Base-by-base conservation (phyloP, 129 eudicot species). In the Ambrosia trifida region DNA sequence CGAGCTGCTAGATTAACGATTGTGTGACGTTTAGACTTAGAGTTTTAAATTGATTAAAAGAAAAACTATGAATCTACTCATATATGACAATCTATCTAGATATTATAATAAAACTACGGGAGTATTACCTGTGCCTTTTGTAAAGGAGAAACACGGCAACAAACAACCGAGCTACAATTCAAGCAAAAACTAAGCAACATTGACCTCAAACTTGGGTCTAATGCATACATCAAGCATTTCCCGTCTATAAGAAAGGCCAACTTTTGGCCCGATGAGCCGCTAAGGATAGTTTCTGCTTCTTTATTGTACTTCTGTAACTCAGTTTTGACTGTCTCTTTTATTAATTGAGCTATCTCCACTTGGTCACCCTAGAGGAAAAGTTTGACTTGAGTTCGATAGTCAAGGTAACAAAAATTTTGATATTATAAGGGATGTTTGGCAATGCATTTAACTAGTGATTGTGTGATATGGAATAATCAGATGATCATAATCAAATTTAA, bases 131-230 rank as follows among this genome's bases (percentile, higher is more conserved):
- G 98, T 52, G 98, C 98, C 68, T 93, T 93, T 70, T 93, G 98
- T 65, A 93, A 72, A 68, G 98, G 98, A 74, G 98, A 93, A 78
- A 93, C 98, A 60, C 98, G 88, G 59, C 98, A 93, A 61, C 98
- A 93, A 66, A 93, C 93, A 36, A 93, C 98, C 52, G 98, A 85
- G 61, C 78, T 87, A 70, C 98, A 94, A 66, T 87, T 94, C 78
- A 94, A 78, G 85, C 97, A 89, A 82, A 94, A 85, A 75, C 65
- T 94, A 40, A 94, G 84, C 57, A 94, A 81, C 79, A 83, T 83
- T 45, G 78, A 88, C 53, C 98, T 89, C 81, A 94, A 60, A 72
- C 86, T 94, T 47, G 96, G 95, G 76, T 94, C 98, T 77, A 94
- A 72, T 41, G 97, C 98, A 80, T 87, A 94, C 98, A 94, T 94